phyloP scores from a whole-genome alignment of 2,329 filamentous ascomycete genomes.

The Stagonosporopsis rhizophila region DNA sequence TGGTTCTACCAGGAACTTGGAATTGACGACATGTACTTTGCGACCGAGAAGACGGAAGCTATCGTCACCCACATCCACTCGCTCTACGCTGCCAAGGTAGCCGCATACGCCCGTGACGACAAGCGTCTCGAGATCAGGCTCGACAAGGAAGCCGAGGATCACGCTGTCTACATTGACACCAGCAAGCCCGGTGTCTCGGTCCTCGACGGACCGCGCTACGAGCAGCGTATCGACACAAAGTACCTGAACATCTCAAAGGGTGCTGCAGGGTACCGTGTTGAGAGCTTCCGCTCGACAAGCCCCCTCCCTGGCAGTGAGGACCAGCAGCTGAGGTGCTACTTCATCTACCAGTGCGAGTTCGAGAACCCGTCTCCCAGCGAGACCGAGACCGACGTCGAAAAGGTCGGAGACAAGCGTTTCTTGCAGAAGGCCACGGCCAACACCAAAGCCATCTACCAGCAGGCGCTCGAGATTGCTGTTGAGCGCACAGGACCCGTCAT shows the following conservation, averaged over 20 bases:
- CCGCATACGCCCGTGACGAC: slow-evolving; percentile 90
- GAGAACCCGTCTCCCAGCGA: slow-evolving; percentile 74
- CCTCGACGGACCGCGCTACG: slow-evolving; percentile 84
- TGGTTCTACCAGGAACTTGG: slow-evolving; percentile 99
- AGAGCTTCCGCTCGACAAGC: slow-evolving; percentile 93
- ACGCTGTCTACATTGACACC: slow-evolving; percentile 98
- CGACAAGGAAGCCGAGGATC: slow-evolving; percentile 92
- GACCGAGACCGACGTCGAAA: slow-evolving; percentile 85
- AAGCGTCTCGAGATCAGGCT: slow-evolving; percentile 93
- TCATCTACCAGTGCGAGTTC: slow-evolving; percentile 97
- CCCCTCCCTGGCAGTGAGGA: slow-evolving; percentile 77
- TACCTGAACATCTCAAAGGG: slow-evolving; percentile 82
- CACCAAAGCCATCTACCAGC: slow-evolving; percentile 94
- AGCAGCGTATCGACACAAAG: slow-evolving; percentile 92
- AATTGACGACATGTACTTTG: slow-evolving; percentile 98
- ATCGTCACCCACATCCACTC: slow-evolving; percentile 96
- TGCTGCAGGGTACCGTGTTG: slow-evolving; percentile 83
- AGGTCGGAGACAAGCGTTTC: slow-evolving; percentile 93
- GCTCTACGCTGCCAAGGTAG: slow-evolving; percentile 95
- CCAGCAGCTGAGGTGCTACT: slow-evolving; percentile 93
- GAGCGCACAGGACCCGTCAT: slow-evolving; percentile 90
- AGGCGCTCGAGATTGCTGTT: slow-evolving; percentile 87
- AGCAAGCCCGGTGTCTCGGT: slow-evolving; percentile 85
- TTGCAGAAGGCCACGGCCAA: slow-evolving; percentile 94
- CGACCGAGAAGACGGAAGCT: slow-evolving; percentile 82